These are phyloP conservation scores for Pestalotiopsis sp. DNA, from an alignment of 2,329 filamentous ascomycete genomes.

Conservation along the genomic window DNA sequence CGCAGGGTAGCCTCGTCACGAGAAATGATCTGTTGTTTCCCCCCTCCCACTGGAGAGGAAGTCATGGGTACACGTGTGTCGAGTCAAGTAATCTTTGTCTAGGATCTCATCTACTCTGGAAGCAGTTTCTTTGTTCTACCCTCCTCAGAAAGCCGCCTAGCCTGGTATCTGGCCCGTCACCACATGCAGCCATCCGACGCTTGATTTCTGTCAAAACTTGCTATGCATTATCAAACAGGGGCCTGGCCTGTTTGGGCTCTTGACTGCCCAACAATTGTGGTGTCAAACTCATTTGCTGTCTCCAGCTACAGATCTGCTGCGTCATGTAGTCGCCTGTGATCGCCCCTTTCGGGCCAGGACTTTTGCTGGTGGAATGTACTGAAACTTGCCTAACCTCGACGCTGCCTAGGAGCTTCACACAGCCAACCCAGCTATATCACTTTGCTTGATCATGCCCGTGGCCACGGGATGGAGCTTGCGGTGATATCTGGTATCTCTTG, in stretches of 20 bases:
- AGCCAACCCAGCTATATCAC: constrained; percentile 24
- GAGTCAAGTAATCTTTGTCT: constrained; percentile 51
- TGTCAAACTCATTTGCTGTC: constrained; percentile 44
- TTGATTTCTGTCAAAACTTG: constrained; percentile 42
- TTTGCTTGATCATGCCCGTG: constrained; percentile 26
- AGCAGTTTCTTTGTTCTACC: constrained; percentile 49
- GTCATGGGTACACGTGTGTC: constrained; percentile 52
- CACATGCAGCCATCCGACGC: constrained; percentile 50
- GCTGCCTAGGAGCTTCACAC: constrained; percentile 29
- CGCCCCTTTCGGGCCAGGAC: constrained; percentile 38
- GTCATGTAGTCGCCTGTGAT: constrained; percentile 44
- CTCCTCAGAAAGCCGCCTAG: constrained; percentile 38
- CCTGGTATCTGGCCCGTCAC: constrained; percentile 42
- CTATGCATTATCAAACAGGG: constrained; percentile 40
- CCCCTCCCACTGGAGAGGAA: constrained; percentile 25
- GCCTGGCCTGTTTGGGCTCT: constrained; percentile 43
- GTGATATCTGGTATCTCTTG: constrained; percentile 24
- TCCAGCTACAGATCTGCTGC: constrained; percentile 36
- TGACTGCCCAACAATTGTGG: constrained; percentile 41
- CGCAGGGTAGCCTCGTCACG: constrained; percentile 21
- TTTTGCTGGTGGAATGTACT: constrained; percentile 38
- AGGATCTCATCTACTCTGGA: constrained; percentile 35
- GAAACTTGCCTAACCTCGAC: constrained; percentile 42
- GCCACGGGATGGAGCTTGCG: constrained; percentile 30
- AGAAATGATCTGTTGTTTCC: constrained; percentile 20